Evolutionary conservation across 257 asterid species (phyloP), one percentile per base, ranked within the genome.

Genomic region (Ajuga chamaepitys): DNA sequence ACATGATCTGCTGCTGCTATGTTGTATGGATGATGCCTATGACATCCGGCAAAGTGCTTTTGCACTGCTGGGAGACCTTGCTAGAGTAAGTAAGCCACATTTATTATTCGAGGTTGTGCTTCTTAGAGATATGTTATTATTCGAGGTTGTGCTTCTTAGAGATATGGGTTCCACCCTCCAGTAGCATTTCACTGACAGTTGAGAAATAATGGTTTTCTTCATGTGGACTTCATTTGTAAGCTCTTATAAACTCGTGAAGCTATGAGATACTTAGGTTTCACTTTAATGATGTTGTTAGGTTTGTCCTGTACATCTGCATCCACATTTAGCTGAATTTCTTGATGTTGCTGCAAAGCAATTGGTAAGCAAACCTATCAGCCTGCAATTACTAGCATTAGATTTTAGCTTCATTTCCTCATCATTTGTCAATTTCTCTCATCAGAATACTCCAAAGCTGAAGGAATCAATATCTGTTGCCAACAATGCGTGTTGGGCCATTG

Each of bases 401-500:
- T 18, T 4, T 24, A 37, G 10, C 51, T 77, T 21, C 35, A 55
- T 38, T 64, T 54, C 48, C 48, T 32, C 34, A 21, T 68, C 42
- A 58, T 70, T 66, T 63, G 28, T 16, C 21, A 48, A 22, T 24
- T 64, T 63, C 28, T 70, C 78, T 67, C 37, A 54, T 46, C 95
- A 94, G 97, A 81, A 74, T 77, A 69, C 88, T 30, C 76, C 88
- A 24, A 85, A 86, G 88, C 86, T 90, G 78, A 94, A 85, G 80
- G 99, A 88, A 66, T 85, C 88, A 45, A 75, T 88, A 58, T 91
- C 99, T 68, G 97, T 88, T 55, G 99, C 98, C 75, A 94, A 94
- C 73, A 94, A 94, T 80, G 99, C 99, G 50, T 94, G 99, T 71
- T 94, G 99, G 99, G 99, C 98, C 63, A 85, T 94, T 67, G 99